A percentile compares a stretch with the other conserved stretches of the same genome.
These are phyloP conservation scores for Physocladia obscura DNA, from an alignment of 192 early-diverging fungal species.

Conservation along the genomic window DNA sequence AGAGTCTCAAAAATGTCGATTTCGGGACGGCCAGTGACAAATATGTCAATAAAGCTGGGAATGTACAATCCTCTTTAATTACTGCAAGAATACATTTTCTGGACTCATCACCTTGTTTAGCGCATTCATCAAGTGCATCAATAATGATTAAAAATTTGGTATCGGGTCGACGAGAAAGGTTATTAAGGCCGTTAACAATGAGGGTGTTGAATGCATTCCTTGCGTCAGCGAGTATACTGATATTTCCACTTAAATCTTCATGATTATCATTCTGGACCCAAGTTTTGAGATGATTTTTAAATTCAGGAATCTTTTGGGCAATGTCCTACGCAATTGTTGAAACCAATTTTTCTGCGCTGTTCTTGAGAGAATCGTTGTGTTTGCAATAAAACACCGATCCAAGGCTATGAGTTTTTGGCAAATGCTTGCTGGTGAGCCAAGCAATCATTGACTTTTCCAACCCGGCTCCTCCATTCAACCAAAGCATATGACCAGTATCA, in stretches of 20 bases:
- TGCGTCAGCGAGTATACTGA: background rate
- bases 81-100: background rate
- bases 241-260: background rate
- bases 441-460: slow-evolving; percentile 25
- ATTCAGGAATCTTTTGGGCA: background rate
- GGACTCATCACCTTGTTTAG: background rate
- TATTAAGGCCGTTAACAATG: background rate
- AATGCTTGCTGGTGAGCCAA: background rate
- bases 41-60: slow-evolving; percentile 12
- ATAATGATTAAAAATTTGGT: background rate
- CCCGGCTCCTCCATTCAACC: slow-evolving; percentile 9
- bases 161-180: background rate
- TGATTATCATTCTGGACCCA: background rate
- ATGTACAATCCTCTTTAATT: background rate
- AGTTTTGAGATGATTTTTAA: background rate
- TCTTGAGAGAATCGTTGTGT: slow-evolving; percentile 19
- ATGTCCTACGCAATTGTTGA: slow-evolving; percentile 4
- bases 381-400: slow-evolving; percentile 28
- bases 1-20: slow-evolving; percentile 18
- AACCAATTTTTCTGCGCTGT: slow-evolving; percentile 1
- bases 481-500: background rate
- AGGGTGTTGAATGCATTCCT: background rate
- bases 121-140: background rate
- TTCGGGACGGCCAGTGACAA: slow-evolving; percentile 19
- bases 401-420: slow-evolving; percentile 16